Percentiles rank a stretch among this genome's conserved stretches.
Conservation (phyloP, 2,329 filamentous ascomycete genomes). For the Beauveria australis region DNA sequence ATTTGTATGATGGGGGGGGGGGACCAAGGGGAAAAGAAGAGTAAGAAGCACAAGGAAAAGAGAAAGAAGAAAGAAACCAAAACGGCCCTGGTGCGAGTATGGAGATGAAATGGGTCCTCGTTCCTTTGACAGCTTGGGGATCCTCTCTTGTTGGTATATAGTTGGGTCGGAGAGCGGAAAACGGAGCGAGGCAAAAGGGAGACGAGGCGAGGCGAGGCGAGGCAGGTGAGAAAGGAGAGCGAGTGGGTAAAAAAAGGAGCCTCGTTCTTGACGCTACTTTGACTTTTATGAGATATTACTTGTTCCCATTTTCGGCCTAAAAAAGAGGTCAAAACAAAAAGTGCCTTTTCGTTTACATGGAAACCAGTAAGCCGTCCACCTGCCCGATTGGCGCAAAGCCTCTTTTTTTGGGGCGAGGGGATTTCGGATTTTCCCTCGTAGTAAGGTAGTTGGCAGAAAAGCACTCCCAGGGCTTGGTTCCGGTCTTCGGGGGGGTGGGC, state of each 20-base stretch:
- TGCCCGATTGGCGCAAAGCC: constrained; percentile 6
- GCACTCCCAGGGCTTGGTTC: neutral
- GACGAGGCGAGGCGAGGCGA: neutral
- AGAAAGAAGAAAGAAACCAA: neutral
- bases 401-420: neutral
- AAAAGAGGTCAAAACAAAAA: neutral
- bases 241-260: too few relatives aligned
- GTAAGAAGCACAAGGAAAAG: neutral
- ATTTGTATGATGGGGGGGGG: neutral
- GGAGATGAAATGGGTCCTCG: neutral
- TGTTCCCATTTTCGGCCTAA: neutral
- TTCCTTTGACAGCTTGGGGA: neutral
- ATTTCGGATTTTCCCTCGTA: neutral
- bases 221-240: neutral
- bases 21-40: neutral
- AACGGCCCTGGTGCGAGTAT: neutral
- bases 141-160: neutral
- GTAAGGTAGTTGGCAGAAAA: neutral
- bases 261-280: too few relatives aligned
- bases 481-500: constrained; percentile 5
- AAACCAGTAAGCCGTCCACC: neutral
- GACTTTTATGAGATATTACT: too few relatives aligned
- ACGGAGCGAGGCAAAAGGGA: neutral
- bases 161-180: neutral
- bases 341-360: neutral